Percentiles rank a stretch among this genome's conserved stretches.
Conservation (phyloP, 2,329 filamentous ascomycete species). For the Penicillium nordicum region DNA sequence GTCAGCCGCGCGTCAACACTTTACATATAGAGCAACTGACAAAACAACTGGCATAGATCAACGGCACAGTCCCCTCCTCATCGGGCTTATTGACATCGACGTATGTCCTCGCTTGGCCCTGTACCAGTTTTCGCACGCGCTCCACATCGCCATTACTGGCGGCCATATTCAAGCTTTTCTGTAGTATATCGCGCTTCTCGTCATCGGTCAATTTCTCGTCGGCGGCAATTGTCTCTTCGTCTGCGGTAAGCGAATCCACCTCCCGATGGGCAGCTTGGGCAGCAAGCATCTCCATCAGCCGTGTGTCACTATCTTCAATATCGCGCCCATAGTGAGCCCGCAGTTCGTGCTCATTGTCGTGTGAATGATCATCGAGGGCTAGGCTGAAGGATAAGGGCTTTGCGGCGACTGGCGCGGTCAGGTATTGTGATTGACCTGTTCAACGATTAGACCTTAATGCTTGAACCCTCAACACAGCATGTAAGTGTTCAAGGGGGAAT, state of each 20-base stretch:
- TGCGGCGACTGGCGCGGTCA: conserved; percentile 79
- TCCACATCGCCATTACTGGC: conserved; percentile 92
- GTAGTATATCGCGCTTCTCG: conserved; percentile 77
- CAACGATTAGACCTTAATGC: conserved; percentile 5
- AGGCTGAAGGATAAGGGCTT: conserved; percentile 85
- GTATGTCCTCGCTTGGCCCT: conserved; percentile 68
- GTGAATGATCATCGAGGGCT: conserved; percentile 71
- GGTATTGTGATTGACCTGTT: conserved; percentile 88
- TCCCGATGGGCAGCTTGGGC: conserved; percentile 85
- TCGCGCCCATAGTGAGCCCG: conserved; percentile 35
- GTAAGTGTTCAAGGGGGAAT: not conserved
- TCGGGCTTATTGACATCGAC: conserved; percentile 85
- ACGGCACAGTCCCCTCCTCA: conserved; percentile 89
- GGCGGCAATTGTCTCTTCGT: conserved; percentile 74
- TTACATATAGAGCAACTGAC: conserved; percentile 49
- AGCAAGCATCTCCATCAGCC: conserved; percentile 93
- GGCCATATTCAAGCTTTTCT: conserved; percentile 88
- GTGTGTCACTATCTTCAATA: conserved; percentile 73
- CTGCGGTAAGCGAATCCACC: conserved; percentile 63
- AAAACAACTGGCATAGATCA: conserved; percentile 98
- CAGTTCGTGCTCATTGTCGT: conserved; percentile 57
- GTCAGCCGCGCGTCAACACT: conserved; percentile 7
- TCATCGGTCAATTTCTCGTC: conserved; percentile 70
- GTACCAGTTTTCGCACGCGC: conserved; percentile 71
- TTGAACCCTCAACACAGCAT: not conserved